These are phyloP conservation scores for Phytopythium montanum DNA, from an alignment of 352 stramenopile genomes.

Conservation along the genomic window DNA sequence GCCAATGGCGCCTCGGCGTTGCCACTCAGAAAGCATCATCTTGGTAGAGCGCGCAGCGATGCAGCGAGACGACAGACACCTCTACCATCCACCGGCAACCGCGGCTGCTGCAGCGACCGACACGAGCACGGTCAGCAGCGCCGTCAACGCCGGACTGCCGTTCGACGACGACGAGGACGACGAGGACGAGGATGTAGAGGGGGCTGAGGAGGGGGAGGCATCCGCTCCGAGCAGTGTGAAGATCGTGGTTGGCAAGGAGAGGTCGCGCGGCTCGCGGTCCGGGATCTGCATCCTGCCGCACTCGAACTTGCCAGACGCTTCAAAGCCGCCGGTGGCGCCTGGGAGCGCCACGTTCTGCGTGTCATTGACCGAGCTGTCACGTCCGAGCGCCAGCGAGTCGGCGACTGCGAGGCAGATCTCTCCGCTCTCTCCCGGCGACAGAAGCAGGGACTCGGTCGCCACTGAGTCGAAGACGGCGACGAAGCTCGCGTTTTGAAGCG, in stretches of 20 bases:
- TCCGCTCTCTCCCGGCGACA: not conserved
- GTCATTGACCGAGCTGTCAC: not conserved
- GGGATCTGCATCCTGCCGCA: slow-evolving; percentile 3
- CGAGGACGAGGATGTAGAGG: not conserved
- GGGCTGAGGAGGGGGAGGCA: not conserved
- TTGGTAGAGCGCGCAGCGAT: not conserved
- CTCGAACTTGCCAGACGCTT: not conserved
- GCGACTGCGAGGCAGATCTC: not conserved
- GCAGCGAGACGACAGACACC: not conserved
- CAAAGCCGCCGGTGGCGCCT: not conserved
- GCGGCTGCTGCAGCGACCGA: not conserved
- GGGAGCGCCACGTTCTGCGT: not conserved
- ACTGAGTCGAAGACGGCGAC: not conserved
- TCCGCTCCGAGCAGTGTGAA: not conserved
- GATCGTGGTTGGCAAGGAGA: not conserved
- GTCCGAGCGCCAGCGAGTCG: not conserved
- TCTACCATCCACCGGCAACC: not conserved
- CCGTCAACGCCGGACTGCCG: too few species aligned
- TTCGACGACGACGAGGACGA: not conserved
- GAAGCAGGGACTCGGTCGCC: not conserved
- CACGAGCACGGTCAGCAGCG: not conserved
- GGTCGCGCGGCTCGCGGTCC: not conserved
- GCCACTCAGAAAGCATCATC: too few species aligned
- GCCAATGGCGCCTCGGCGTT: not conserved
- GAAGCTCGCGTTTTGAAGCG: not conserved